Evolutionary conservation across 441 rosid genomes (phyloP).

Genomic region (Erodium texanum): DNA sequence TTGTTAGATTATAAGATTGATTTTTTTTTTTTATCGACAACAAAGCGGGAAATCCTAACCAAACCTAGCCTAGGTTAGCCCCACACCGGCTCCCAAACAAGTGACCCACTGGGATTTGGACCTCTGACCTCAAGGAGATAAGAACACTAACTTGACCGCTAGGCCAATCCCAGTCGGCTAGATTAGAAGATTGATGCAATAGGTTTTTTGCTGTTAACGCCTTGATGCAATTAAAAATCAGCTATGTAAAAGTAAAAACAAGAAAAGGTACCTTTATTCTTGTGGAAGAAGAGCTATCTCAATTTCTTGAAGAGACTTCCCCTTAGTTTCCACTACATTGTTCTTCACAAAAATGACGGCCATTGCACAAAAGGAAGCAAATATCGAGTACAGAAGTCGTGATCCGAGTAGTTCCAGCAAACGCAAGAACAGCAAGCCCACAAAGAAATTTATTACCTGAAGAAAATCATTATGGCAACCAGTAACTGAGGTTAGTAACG

Average conservation of each 20-base stretch:
- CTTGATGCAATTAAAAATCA: background rate
- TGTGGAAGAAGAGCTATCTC: conserved; percentile 22
- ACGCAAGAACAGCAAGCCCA: conserved; percentile 3
- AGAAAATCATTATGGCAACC: background rate
- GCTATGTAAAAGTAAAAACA: background rate
- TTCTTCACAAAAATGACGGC: conserved; percentile 26
- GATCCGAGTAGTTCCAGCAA: background rate
- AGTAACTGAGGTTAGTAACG: background rate
- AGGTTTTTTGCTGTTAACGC: too few species aligned
- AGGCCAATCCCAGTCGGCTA: too few species aligned
- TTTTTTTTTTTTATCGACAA: too few species aligned
- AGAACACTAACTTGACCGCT: too few species aligned
- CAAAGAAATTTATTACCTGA: conserved; percentile 1
- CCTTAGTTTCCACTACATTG: conserved; percentile 26
- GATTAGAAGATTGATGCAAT: too few species aligned
- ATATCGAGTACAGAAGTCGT: background rate
- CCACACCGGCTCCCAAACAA: too few species aligned
- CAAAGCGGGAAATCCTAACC: background rate
- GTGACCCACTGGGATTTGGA: too few species aligned
- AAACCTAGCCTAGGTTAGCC: too few species aligned
- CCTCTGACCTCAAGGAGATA: too few species aligned
- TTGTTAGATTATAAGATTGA: background rate
- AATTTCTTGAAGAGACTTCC: conserved; percentile 25
- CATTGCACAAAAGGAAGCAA: conserved; percentile 17
- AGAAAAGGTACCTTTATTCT: conserved; percentile 6